These are phyloP conservation scores for Filobasidium floriforme DNA, from an alignment of 768 basidiomycete species.

Conservation along the genomic window DNA sequence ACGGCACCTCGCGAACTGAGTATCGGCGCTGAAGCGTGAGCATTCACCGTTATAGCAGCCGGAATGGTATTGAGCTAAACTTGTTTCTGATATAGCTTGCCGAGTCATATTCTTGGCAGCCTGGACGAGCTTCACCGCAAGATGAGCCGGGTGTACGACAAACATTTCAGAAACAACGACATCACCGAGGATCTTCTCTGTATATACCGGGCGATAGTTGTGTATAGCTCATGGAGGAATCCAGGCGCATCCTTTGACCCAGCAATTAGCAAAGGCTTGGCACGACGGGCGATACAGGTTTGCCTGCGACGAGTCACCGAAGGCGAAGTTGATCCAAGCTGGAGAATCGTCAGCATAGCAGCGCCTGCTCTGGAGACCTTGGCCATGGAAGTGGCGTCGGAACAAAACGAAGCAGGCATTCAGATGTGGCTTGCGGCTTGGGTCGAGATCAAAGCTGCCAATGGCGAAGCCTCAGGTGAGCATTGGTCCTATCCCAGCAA, in stretches of 20 bases:
- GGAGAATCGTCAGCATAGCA: not conserved
- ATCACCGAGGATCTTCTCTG: not conserved
- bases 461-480: not conserved
- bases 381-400: not conserved
- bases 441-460: not conserved
- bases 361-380: not conserved
- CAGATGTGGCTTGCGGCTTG: not conserved
- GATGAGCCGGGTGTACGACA: not conserved
- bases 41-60: not conserved
- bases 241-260: not conserved
- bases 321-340: not conserved
- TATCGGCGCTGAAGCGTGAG: not conserved
- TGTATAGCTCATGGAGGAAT: not conserved
- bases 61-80: not conserved
- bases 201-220: not conserved
- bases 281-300: not conserved
- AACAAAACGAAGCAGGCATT: not conserved
- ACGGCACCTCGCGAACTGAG: not conserved
- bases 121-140: slow-evolving; percentile 6
- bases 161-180: slow-evolving; percentile 1
- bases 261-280: not conserved
- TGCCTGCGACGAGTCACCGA: not conserved
- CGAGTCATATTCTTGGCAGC: not conserved
- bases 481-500: too few species aligned
- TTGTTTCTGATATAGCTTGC: not conserved